Conservation (phyloP, 1,284 basidiomycete genomes). For the Xerocomus nothofagi region DNA sequence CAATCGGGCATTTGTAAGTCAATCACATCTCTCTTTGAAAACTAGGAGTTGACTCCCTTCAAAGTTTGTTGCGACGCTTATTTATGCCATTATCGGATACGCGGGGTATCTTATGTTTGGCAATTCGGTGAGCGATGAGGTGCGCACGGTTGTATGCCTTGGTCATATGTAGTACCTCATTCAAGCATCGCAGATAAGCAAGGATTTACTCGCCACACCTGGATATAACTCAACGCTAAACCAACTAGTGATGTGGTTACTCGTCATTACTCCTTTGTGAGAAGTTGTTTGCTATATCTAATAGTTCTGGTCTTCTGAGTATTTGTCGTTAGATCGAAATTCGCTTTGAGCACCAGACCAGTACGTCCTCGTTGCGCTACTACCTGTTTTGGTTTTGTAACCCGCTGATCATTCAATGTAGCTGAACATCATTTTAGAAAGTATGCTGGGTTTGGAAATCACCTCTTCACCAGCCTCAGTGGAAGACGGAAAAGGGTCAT, state of each 20-base stretch:
- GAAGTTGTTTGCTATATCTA: conserved; percentile 20
- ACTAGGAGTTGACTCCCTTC: conserved; percentile 6
- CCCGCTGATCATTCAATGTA: conserved; percentile 30
- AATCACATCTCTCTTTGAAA: neutral
- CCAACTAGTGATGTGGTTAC: conserved; percentile 81
- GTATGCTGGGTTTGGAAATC: conserved; percentile 66
- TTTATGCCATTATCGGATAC: conserved; percentile 81
- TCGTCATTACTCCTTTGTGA: conserved; percentile 83
- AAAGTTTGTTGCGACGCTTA: conserved; percentile 72
- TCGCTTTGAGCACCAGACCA: conserved; percentile 82
- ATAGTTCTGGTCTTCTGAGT: conserved; percentile 9
- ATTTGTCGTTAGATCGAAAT: conserved; percentile 66
- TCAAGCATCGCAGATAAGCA: conserved; percentile 64
- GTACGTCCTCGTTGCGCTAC: conserved; percentile 43
- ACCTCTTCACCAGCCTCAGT: conserved; percentile 38
- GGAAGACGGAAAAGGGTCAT: conserved; percentile 35
- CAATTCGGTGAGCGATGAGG: conserved; percentile 78
- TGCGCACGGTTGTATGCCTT: conserved; percentile 38
- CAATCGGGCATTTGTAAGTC: conserved; percentile 75
- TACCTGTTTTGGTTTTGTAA: neutral
- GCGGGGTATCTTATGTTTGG: conserved; percentile 95
- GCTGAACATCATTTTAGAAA: conserved; percentile 80
- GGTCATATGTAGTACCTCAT: neutral
- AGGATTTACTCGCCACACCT: conserved; percentile 74
- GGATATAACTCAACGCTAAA: conserved; percentile 80